Evolutionary conservation across 208 protist species (phyloP).

Genomic region (Naegleria gruberi): DNA sequence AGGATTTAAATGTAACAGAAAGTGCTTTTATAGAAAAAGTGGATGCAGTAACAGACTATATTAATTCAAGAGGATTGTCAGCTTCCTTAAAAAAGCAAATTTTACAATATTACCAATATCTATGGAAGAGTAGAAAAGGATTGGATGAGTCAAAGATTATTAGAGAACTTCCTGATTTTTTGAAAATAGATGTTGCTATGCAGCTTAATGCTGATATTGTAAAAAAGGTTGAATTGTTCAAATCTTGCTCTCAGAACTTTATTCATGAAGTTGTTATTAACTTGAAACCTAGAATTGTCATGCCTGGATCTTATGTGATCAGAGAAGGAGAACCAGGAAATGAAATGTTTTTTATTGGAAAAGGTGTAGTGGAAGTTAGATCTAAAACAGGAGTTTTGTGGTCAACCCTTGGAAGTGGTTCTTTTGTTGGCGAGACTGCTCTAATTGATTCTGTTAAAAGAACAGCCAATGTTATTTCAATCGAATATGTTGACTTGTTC

Average conservation of each 20-base stretch:
- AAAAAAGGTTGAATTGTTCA: constrained; percentile 26
- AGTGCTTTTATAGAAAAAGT: constrained; percentile 30
- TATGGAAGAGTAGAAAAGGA: constrained; percentile 43
- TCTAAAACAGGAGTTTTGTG: not conserved
- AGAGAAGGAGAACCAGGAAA: constrained; percentile 19
- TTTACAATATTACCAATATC: constrained; percentile 34
- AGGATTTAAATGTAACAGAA: not conserved
- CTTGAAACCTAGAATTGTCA: constrained; percentile 28
- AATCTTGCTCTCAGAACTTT: constrained; percentile 14
- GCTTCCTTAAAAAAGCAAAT: constrained; percentile 36
- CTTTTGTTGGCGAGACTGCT: constrained; percentile 24
- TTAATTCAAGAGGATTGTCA: constrained; percentile 34
- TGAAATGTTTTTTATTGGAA: constrained; percentile 27
- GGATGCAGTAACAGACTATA: constrained; percentile 40
- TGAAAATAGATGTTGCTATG: constrained; percentile 35
- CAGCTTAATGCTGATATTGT: constrained; percentile 41
- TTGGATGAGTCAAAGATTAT: constrained; percentile 39
- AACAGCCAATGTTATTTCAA: constrained; percentile 5
- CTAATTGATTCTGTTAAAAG: not conserved
- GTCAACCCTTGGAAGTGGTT: not conserved
- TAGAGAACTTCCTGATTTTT: constrained; percentile 33
- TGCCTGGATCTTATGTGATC: constrained; percentile 19
- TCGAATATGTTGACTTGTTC: constrained; percentile 1
- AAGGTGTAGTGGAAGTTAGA: constrained; percentile 16
- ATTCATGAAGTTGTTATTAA: constrained; percentile 31